Evolutionary conservation across 257 asterid species (phyloP).

Genomic region (Ballota nigra): DNA sequence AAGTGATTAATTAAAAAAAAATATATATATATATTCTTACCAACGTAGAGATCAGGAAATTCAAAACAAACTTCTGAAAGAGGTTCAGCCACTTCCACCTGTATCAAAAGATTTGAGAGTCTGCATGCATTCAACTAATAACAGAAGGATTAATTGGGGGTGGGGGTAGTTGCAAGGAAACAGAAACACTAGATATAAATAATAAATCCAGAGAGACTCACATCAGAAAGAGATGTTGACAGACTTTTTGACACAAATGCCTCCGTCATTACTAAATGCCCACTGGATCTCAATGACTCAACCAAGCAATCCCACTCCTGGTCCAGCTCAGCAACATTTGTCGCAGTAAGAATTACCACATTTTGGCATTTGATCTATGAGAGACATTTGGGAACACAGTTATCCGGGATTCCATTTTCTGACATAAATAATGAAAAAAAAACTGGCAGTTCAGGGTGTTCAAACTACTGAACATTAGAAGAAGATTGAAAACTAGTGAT

Average conservation of each 20-base stretch:
- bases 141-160: no score
- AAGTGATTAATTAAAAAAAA: background rate
- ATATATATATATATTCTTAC: no score
- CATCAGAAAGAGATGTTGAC: constrained; percentile 59
- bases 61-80: constrained; percentile 48
- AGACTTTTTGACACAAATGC: constrained; percentile 60
- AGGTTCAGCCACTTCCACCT: constrained; percentile 57
- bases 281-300: constrained; percentile 46
- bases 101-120: background rate
- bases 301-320: constrained; percentile 74
- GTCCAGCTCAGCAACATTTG: constrained; percentile 74
- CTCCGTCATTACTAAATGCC: constrained; percentile 39
- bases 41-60: constrained; percentile 60
- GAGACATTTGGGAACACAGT: constrained; percentile 6
- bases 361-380: constrained; percentile 86
- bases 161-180: no score
- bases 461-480: background rate
- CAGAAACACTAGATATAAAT: background rate
- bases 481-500: background rate
- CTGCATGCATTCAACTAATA: no score
- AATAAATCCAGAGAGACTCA: constrained; percentile 35
- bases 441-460: background rate
- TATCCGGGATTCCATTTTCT: constrained; percentile 2
- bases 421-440: background rate
- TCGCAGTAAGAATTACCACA: constrained; percentile 75